phyloP scores from a whole-genome alignment of 768 basidiomycete genomes.

The Russula brevipes region DNA sequence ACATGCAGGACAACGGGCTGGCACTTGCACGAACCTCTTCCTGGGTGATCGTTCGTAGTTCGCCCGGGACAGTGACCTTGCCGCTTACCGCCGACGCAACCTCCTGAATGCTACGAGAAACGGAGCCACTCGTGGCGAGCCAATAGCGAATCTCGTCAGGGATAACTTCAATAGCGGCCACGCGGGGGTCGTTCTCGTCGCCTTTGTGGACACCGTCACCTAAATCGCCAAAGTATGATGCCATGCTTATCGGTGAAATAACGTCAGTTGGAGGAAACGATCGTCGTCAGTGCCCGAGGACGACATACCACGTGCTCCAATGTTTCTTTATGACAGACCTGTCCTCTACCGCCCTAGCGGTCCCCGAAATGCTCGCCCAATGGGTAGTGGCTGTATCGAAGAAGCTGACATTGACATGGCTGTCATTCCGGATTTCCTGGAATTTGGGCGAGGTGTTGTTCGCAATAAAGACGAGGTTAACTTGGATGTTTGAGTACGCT shows the following conservation, averaged over 20 bases:
- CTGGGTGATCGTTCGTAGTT: conserved; percentile 67
- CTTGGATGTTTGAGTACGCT: conserved; percentile 45
- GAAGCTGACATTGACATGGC: conserved; percentile 77
- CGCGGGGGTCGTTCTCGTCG: conserved; percentile 70
- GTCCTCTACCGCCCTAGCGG: conserved; percentile 60
- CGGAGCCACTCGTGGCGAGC: conserved; percentile 54
- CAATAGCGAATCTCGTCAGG: conserved; percentile 82
- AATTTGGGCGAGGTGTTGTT: conserved; percentile 72
- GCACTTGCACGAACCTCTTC: conserved; percentile 50
- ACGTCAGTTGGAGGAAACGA: background rate
- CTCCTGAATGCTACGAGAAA: conserved; percentile 57
- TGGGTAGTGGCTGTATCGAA: conserved; percentile 61
- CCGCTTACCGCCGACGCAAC: conserved; percentile 58
- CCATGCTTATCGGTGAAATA: conserved; percentile 37
- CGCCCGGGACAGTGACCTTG: conserved; percentile 61
- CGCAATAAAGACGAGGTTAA: conserved; percentile 62
- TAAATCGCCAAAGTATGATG: conserved; percentile 83
- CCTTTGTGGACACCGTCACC: conserved; percentile 83
- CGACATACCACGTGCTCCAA: conserved; percentile 52
- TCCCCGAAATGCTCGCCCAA: conserved; percentile 79
- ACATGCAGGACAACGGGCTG: background rate
- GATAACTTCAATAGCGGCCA: conserved; percentile 71
- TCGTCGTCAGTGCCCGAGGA: conserved; percentile 27
- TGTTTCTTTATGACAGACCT: conserved; percentile 57
- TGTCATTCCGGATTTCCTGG: conserved; percentile 69